Evolutionary conservation across 2,329 filamentous ascomycete species (phyloP).

Genomic region (Aspergillus ruber): DNA sequence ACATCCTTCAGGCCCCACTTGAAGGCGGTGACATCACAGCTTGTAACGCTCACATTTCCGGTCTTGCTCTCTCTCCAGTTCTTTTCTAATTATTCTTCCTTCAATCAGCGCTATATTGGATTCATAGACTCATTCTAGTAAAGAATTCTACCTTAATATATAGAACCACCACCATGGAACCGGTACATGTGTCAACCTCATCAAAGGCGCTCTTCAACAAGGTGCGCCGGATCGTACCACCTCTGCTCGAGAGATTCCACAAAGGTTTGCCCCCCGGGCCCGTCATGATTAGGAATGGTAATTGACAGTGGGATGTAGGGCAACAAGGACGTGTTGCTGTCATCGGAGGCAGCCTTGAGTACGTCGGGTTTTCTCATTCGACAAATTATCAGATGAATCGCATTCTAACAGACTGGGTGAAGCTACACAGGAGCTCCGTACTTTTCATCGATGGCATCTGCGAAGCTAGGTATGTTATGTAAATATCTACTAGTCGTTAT

Average conservation of each 20-base stretch:
- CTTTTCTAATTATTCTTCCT: neutral
- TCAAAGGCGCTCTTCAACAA: slow-evolving; percentile 72
- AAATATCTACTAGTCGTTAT: neutral
- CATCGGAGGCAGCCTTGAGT: slow-evolving; percentile 87
- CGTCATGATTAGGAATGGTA: neutral
- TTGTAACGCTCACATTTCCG: slow-evolving; percentile 3
- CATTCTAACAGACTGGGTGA: neutral
- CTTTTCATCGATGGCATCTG: slow-evolving; percentile 96
- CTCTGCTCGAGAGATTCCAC: slow-evolving; percentile 91
- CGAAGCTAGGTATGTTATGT: slow-evolving; percentile 59
- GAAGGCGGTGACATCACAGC: slow-evolving; percentile 29
- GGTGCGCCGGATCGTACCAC: slow-evolving; percentile 84
- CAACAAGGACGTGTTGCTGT: slow-evolving; percentile 88
- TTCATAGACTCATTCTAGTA: neutral
- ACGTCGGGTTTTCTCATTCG: slow-evolving; percentile 10
- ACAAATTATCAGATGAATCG: neutral
- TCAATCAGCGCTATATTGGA: neutral
- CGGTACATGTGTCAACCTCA: slow-evolving; percentile 52
- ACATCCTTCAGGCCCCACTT: slow-evolving; percentile 18
- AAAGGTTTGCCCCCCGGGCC: slow-evolving; percentile 61
- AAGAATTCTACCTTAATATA: neutral
- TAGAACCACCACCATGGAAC: slow-evolving; percentile 20
- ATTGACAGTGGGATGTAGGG: slow-evolving; percentile 46
- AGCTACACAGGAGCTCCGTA: slow-evolving; percentile 92
- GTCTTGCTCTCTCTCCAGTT: neutral